Conservation (phyloP, 1,284 basidiomycete genomes). For the Earliella scabrosa region DNA sequence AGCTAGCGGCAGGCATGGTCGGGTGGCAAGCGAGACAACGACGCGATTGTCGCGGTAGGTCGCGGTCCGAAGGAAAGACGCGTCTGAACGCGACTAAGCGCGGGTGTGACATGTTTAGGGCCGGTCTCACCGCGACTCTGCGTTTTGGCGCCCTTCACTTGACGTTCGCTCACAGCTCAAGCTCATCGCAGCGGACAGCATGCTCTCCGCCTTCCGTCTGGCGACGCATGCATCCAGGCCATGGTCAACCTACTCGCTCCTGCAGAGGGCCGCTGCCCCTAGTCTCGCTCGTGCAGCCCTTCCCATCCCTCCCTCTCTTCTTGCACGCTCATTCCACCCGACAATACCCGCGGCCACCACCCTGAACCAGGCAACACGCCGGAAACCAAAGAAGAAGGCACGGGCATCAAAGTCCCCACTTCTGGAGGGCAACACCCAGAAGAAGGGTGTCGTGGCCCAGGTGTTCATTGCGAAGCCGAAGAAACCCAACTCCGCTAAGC, state of each 20-base stretch:
- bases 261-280: constrained; percentile 14
- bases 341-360: constrained; percentile 65
- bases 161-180: not conserved
- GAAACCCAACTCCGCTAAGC: constrained; percentile 98
- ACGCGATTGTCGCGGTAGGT: constrained; percentile 10
- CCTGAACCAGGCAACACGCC: constrained; percentile 81
- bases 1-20: constrained; percentile 48
- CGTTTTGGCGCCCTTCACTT: not conserved
- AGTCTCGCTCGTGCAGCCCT: constrained; percentile 14
- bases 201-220: constrained; percentile 50
- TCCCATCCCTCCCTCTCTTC: constrained; percentile 11
- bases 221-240: constrained; percentile 31
- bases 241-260: constrained; percentile 16
- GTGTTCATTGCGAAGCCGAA: constrained; percentile 91
- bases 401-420: constrained; percentile 75
- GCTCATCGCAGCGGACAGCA: constrained; percentile 28
- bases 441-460: constrained; percentile 88
- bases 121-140: constrained; percentile 37
- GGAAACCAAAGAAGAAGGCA: constrained; percentile 55
- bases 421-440: constrained; percentile 79
- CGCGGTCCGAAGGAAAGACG: constrained; percentile 18
- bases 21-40: not conserved
- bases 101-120: constrained; percentile 39
- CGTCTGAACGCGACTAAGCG: constrained; percentile 18
- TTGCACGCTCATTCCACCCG: constrained; percentile 63